phyloP scores from a whole-genome alignment of 2,329 filamentous ascomycete genomes.

The Colletotrichum tropicale region DNA sequence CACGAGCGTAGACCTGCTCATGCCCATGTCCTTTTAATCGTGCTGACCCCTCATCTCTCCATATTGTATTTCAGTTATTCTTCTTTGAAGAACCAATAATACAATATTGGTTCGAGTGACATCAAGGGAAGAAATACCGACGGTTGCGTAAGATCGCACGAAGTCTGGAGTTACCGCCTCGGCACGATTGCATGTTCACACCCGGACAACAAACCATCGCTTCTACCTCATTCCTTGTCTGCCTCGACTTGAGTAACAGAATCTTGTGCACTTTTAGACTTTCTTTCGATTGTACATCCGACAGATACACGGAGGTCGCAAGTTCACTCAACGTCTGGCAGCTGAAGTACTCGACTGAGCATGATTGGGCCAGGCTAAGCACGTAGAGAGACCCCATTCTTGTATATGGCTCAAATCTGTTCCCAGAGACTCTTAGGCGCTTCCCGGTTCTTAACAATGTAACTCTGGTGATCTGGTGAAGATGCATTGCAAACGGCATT shows the following conservation, averaged over 20 bases:
- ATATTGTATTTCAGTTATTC: neutral
- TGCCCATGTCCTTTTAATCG: neutral
- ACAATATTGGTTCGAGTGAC: neutral
- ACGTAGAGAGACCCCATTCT: fast-evolving
- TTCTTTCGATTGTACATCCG: neutral
- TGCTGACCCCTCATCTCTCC: neutral
- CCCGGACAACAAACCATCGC: too few species aligned
- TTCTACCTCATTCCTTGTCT: neutral
- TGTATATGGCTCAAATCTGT: fast-evolving
- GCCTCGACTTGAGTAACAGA: fast-evolving
- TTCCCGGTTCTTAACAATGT: too few species aligned
- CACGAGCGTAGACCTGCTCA: neutral
- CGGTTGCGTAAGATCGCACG: neutral
- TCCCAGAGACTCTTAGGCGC: fast-evolving
- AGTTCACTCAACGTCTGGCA: neutral
- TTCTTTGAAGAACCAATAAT: neutral
- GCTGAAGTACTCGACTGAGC: neutral
- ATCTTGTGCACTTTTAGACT: neutral
- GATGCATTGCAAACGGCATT: neutral
- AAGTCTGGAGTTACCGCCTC: neutral
- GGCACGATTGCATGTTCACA: neutral
- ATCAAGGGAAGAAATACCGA: neutral
- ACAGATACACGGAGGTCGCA: neutral
- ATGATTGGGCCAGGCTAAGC: neutral
- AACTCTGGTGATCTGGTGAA: too few species aligned